Base-by-base conservation (phyloP, 257 asterid species). In the Scutellaria galericulata region DNA sequence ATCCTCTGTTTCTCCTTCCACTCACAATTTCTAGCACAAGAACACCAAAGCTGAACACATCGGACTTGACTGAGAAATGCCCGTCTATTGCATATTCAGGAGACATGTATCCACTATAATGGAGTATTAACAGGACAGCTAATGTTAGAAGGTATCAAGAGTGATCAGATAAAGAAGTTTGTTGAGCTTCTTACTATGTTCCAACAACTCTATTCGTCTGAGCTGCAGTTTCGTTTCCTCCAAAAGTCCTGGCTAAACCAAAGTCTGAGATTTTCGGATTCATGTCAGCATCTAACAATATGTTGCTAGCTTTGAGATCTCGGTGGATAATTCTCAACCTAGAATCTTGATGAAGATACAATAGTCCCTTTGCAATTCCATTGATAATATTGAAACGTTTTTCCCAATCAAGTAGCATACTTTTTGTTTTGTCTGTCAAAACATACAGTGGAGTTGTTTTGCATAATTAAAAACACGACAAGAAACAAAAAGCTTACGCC, bases 341-440 rank as follows among this genome's bases (percentile, higher is more conserved):
- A 22, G 70, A 70, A 14, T 57, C 75, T 27, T 70, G 75, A 45
- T 70, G 75, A 9, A 70, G 67, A 57, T 70, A 70, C 59, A 70
- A 6, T 0, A 70, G 75, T 6, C 75, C 75, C 35, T 31, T 70
- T 0, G 75, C 75, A 9, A 70, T 58, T 42, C 68, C 68, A 63
- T 63, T 42, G 10, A 63, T 63, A 3, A 63, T 63, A 41, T 20
- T 14, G 31, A 41, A 63, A 41, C 68, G 68, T 18, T 8, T 63
- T 63, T 18, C 5, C 68, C 68, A 63, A 5, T 63, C 53, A 63
- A 63, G 68, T 42, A 42, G 15, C 31, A 44, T 42, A 15, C 68
- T 18, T 10, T 63, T 63, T 5, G 53, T 15, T 63, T 63, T n/a
- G 20, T 63, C 68, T 63, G 53, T 42, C 8, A 5, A 44, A 4